Evolutionary conservation across 2,329 filamentous ascomycete genomes (phyloP).

Genomic region (Trichoderma cornu-damae): DNA sequence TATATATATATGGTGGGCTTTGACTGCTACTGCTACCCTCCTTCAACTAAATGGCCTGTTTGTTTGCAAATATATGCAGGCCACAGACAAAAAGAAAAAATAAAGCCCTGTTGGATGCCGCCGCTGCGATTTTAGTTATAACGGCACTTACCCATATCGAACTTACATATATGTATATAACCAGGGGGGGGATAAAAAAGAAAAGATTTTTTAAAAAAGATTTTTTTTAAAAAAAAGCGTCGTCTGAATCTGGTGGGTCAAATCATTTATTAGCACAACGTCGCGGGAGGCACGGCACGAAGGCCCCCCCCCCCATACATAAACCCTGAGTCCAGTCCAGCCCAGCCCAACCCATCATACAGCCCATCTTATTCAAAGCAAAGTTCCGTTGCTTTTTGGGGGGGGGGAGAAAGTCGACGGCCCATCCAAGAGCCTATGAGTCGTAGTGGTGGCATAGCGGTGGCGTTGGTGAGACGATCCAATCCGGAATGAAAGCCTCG

Average conservation of each 20-base stretch:
- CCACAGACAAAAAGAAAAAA: too few relatives aligned
- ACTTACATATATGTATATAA: too few relatives aligned
- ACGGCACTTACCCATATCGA: neutral
- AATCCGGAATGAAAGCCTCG: too few relatives aligned
- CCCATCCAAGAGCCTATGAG: neutral
- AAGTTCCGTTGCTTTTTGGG: too few relatives aligned
- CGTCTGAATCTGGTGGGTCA: neutral
- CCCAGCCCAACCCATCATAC: too few relatives aligned
- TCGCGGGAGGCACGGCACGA: conserved; percentile 15
- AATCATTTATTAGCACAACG: neutral
- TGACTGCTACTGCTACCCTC: conserved; percentile 2
- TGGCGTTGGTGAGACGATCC: too few relatives aligned
- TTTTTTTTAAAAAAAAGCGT: too few relatives aligned
- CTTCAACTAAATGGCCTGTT: neutral
- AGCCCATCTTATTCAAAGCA: too few relatives aligned
- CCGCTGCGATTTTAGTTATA: neutral
- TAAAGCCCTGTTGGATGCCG: neutral
- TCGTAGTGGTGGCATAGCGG: too few relatives aligned
- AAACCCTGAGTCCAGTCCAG: neutral
- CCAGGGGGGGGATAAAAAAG: neutral
- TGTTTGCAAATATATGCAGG: neutral
- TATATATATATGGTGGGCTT: neutral
- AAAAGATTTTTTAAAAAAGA: too few relatives aligned
- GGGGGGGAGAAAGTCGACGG: too few relatives aligned
- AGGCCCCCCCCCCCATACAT: too few relatives aligned